Evolutionary conservation across 768 basidiomycete species (phyloP), one percentile per base, ranked within the genome.

Genomic region (Myochromella boudieri): DNA sequence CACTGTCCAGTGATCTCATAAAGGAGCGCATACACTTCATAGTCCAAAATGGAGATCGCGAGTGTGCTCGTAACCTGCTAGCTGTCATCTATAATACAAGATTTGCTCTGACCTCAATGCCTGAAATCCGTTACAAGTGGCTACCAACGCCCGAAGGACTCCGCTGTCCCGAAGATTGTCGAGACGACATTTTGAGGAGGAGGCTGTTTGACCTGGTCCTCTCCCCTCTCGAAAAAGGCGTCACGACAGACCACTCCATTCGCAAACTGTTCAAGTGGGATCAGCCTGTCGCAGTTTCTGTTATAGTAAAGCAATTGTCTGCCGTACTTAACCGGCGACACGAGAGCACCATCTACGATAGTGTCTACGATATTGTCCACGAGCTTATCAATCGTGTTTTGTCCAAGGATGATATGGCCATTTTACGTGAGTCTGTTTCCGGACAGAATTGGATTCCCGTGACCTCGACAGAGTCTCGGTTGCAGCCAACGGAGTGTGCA

Each of bases 191-290:
- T 12, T 55, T 51, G 39, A 57, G 49, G 9, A 45, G 28, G 22
- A 44, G 56, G 31, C 61, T 78, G 2, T 76, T 72, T 44, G 71
- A 77, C 44, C 51, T 62, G 26, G 71, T 77, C 2, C 53, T 77
- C 25, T 51, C 62, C 1, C 53, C 66, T 1, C 56, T 76, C 36
- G 62, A 65, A 21, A 26, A 49, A 6, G 18, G 33, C 14, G 42
- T 65, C 10, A 46, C 36, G 6, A 42, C 70, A 12, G 61, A 67
- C 1, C 32, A 54, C 4, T 60, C 66, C 0, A 51, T 77, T 21
- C 63, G 56, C 8, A 42, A 38, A 1, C 59, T 60, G 2, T 58
- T 78, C 24, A 63, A 66, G 1, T 80, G 78, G 77, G 60, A 71
- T 45, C 42, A 65, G 24, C 64, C 64, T 0, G 38, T 77, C 25